These are phyloP conservation scores for Coffea canephora DNA, from an alignment of 257 asterid species.

Conservation along the genomic window DNA sequence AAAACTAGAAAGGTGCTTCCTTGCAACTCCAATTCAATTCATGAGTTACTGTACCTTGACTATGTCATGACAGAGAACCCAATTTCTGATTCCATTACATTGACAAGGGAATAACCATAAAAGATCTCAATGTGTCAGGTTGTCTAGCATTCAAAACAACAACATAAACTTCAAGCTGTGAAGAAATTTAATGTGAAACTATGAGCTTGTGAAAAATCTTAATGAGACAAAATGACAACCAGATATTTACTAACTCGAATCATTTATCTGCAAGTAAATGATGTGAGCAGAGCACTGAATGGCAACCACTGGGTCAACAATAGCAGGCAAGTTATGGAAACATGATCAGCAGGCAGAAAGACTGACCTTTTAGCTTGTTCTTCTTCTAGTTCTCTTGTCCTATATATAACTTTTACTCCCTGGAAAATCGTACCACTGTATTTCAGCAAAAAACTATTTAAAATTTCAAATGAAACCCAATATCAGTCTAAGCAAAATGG, in stretches of 20 bases:
- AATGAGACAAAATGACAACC: background rate
- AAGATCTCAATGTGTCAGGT: background rate
- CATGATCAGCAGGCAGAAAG: background rate
- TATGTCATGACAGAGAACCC: background rate
- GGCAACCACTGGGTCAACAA: background rate
- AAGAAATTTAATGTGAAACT: background rate
- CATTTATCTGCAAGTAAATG: background rate
- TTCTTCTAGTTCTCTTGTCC: conserved; percentile 34
- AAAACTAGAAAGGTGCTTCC: background rate
- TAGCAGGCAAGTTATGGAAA: background rate
- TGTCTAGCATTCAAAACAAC: background rate
- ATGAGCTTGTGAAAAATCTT: background rate
- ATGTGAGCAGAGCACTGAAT: background rate
- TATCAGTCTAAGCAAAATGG: background rate
- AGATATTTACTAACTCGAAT: background rate
- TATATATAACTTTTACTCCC: conserved; percentile 29
- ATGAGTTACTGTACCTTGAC: background rate
- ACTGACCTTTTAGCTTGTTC: conserved; percentile 31
- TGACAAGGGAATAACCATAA: background rate
- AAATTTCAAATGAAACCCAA: background rate
- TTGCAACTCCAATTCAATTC: background rate
- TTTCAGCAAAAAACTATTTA: background rate
- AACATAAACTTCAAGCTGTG: background rate
- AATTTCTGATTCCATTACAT: background rate
- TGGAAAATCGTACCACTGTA: background rate